Percentiles rank a stretch among this genome's conserved stretches.
Conservation (phyloP, 2,329 filamentous ascomycete genomes). For the Xenosphaeropsis pyriputrescens region DNA sequence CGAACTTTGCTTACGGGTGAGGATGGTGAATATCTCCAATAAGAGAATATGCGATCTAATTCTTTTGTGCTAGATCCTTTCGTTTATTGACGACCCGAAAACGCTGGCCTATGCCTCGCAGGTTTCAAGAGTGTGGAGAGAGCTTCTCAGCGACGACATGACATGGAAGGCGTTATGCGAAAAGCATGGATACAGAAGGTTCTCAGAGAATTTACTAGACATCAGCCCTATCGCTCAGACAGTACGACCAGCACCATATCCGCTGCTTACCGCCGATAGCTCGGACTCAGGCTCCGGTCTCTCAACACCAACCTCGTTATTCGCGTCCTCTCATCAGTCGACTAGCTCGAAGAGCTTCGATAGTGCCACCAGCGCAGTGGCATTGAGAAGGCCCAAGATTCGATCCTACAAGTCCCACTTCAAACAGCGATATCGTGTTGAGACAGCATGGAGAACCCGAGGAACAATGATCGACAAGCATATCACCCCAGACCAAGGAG, state of each 20-base stretch:
- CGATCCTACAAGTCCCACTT: slow-evolving; percentile 93
- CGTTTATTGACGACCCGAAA: slow-evolving; percentile 93
- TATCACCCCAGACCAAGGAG: slow-evolving; percentile 91
- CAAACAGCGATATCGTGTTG: slow-evolving; percentile 92
- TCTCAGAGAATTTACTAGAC: slow-evolving; percentile 21
- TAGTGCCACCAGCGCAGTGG: slow-evolving; percentile 23
- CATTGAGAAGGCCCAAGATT: slow-evolving; percentile 41
- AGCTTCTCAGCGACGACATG: slow-evolving; percentile 88
- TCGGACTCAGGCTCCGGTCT: slow-evolving; percentile 2
- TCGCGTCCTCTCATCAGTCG: slow-evolving; percentile 26
- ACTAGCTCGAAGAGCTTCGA: slow-evolving; percentile 40
- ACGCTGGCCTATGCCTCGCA: slow-evolving; percentile 87
- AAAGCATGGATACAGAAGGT: slow-evolving; percentile 72
- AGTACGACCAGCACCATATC: slow-evolving; percentile 14
- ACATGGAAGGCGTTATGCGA: slow-evolving; percentile 97
- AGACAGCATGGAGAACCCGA: slow-evolving; percentile 90
- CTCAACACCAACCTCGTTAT: slow-evolving; percentile 1
- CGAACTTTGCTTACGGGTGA: slow-evolving; percentile 69
- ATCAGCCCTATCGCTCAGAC: slow-evolving; percentile 1
- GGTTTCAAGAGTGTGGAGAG: slow-evolving; percentile 89
- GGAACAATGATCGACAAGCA: slow-evolving; percentile 73
- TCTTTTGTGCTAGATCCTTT: slow-evolving; percentile 52
- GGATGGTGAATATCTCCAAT: neutral
- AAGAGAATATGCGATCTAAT: slow-evolving; percentile 4
- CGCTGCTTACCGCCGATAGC: slow-evolving; percentile 6